These are phyloP conservation scores for Plasmodium adleri DNA, from an alignment of 169 alveolate species.

Conservation along the genomic window DNA sequence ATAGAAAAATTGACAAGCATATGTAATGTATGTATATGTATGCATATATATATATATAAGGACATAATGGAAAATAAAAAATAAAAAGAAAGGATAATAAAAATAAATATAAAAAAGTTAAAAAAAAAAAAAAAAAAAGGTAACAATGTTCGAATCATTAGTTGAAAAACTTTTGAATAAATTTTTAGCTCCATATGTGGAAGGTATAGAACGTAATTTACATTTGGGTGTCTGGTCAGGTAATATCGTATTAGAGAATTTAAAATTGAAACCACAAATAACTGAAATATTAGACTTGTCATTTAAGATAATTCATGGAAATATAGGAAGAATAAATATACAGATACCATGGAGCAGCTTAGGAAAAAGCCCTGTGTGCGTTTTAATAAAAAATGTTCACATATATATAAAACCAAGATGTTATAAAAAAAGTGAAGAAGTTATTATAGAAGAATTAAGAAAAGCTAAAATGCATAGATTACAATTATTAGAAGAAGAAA, in stretches of 20 bases:
- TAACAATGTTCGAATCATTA: slow-evolving; percentile 87
- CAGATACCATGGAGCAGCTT: slow-evolving; percentile 89
- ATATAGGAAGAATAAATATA: slow-evolving; percentile 85
- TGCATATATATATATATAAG: slow-evolving; percentile 1
- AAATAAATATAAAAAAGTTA: not conserved
- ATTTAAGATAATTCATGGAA: slow-evolving; percentile 82
- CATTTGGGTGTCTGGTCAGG: slow-evolving; percentile 92
- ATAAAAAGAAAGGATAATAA: not conserved
- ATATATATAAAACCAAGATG: slow-evolving; percentile 83
- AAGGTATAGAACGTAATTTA: slow-evolving; percentile 88
- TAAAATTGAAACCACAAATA: slow-evolving; percentile 87
- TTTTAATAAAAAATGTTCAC: slow-evolving; percentile 85
- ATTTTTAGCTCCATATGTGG: slow-evolving; percentile 90
- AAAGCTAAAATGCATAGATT: slow-evolving; percentile 79
- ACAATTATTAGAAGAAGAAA: slow-evolving; percentile 80
- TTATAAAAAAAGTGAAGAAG: slow-evolving; percentile 82
- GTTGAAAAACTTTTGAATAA: slow-evolving; percentile 89
- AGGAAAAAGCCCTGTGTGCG: slow-evolving; percentile 86
- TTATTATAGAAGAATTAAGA: slow-evolving; percentile 81
- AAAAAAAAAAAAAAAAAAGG: not conserved
- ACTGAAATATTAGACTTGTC: slow-evolving; percentile 80
- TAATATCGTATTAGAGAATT: slow-evolving; percentile 85
- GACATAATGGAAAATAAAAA: not conserved
- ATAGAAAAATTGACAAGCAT: too few species aligned
- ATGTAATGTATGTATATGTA: too few species aligned